Base-by-base conservation (phyloP, 2,329 filamentous ascomycete species). In the Stemphylium lycopersici region DNA sequence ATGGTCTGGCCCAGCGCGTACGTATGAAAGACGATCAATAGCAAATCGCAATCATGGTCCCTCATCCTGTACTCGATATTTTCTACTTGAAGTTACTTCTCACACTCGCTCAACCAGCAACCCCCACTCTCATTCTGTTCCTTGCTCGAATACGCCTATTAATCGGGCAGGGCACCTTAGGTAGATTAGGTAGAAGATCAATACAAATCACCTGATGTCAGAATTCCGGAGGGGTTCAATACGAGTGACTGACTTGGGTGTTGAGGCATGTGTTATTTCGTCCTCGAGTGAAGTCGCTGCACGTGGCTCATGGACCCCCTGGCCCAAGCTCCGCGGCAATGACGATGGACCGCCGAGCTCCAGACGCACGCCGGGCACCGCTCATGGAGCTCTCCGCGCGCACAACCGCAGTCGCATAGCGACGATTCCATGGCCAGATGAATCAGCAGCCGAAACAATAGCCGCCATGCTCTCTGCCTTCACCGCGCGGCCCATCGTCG, bases 401-500 rank as follows among this genome's bases (percentile, higher is more conserved):
- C 58, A 39, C 62, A 49, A 54, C 49, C 41, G 50, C 55, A 51
- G 50, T 59, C 57, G 61, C 60, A 64, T 57, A 63, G 46, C 60
- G 53, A 52, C 55, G 46, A 59, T 41, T 31, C 2, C 26, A 38
- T 38, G 46, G 49, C 55, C 59, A 54, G 48, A 68, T 62, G 64
- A 58, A 34, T 40, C n/a, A 13, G 10, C 31, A 24, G 22, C 40
- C 46, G 16, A 29, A 44, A 12, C 6, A 38, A 46, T 45, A 50
- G 42, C 50, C 61, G 72, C 31, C 48, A 97, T 97, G 95, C 89
- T 99, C 78, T 96, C 93, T 78, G 95, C 95, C 74, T 99, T 99
- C 80, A 96, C 90, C 67, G 93, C 95, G 80, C 90, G 91, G 72
- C 90, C 93, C 62, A 93, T 99, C 76, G 90, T 98, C 83, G 95